Evolutionary conservation across 768 basidiomycete species (phyloP), one percentile per base, ranked within the genome.

Genomic region (Lactarius trivialis): DNA sequence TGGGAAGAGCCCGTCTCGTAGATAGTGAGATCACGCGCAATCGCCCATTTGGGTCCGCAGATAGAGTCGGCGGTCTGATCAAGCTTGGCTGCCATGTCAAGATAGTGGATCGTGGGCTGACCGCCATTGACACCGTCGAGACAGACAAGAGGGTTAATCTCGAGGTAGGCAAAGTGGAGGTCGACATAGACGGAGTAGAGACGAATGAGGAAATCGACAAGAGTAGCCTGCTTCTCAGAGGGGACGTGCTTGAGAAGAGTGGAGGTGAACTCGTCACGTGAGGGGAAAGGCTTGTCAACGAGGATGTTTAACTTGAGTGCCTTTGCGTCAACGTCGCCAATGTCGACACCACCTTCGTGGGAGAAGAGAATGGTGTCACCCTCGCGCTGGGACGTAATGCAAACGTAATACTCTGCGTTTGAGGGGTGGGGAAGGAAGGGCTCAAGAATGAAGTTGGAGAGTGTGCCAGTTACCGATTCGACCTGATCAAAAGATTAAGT

Each of bases 41-140:
- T 87, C 37, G 96, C 93, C 97, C 96, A 99, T 78, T 97, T 99
- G 70, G 93, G 93, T 24, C 97, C 96, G 71, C 93, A 96, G 71
- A 98, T 91, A 72, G 86, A 94, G 77, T 99, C 96, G 49, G 97
- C 97, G 8, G 97, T 98, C 78, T 98, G 97, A 73, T 99, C 97
- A 67, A 99, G 89, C 81, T 98, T 99, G 70, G 96, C 97, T 45
- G 97, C 97, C 96, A 99, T 98, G 75, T 99, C 96, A 65, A 99
- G 88, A 79, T 94, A 98, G 77, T 89, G 88, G 70, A 98, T 93
- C 65, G 84, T 84, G 45, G 88, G 86, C 66, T 86, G 78, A 63
- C 83, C 84, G 69, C 81, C 81, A 68, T 80, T 77, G 66, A 82
- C 85, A 60, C 82, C 86, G 73, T 97, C 94, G 70, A 98, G 86